A percentile compares a stretch with the other conserved stretches of the same genome.
These are phyloP conservation scores for Aspergillus ochraceus DNA, from an alignment of 2,329 filamentous ascomycete species.

Conservation along the genomic window DNA sequence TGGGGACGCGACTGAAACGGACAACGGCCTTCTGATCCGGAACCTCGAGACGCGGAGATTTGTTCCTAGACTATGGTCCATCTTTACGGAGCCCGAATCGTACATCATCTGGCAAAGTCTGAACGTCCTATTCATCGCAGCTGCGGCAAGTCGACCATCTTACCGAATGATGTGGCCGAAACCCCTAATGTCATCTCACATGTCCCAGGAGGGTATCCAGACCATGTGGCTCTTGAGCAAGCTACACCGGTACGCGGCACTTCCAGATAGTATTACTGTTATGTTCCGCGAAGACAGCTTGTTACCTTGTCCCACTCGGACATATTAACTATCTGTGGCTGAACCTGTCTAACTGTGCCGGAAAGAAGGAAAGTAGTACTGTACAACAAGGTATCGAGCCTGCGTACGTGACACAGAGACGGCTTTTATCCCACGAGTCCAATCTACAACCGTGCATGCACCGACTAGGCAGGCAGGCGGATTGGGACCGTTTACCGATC, in stretches of 20 bases:
- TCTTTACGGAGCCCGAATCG: conserved; percentile 58
- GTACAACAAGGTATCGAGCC: neutral
- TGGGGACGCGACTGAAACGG: conserved; percentile 7
- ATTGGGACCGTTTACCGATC: conserved; percentile 15
- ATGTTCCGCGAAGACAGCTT: neutral
- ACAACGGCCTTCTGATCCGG: conserved; percentile 34
- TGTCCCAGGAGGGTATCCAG: conserved; percentile 27
- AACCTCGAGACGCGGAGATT: conserved; percentile 59
- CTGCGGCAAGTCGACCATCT: conserved; percentile 28
- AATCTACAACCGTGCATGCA: conserved; percentile 12
- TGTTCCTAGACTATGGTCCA: conserved; percentile 57
- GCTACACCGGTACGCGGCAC: conserved; percentile 5
- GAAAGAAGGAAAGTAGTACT: neutral
- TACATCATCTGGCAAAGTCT: conserved; percentile 55
- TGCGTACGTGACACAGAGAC: conserved; percentile 19
- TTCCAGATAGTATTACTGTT: conserved; percentile 15
- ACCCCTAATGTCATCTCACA: conserved; percentile 31
- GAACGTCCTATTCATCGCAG: conserved; percentile 35
- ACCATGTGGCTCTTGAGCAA: conserved; percentile 26
- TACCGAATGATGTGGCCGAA: conserved; percentile 15
- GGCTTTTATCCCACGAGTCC: conserved; percentile 18
- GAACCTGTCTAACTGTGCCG: neutral
- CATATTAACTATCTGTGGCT: too few relatives aligned
- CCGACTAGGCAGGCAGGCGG: conserved; percentile 7
- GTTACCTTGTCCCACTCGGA: too few relatives aligned